These are phyloP conservation scores for Cymbopogon citratus DNA, from an alignment of 176 grass and related monocot genomes.

Conservation along the genomic window DNA sequence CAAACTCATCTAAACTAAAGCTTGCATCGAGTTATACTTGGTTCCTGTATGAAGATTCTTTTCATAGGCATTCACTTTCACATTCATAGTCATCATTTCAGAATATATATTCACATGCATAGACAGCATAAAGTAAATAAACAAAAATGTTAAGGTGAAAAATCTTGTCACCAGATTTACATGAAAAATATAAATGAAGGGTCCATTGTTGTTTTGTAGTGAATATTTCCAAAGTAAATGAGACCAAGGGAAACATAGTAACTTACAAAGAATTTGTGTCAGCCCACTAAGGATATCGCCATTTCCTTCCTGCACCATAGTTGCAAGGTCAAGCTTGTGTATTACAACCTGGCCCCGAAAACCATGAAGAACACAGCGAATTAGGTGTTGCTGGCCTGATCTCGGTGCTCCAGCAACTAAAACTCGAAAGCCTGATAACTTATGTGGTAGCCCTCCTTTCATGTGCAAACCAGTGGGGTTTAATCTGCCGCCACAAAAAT, in stretches of 20 bases:
- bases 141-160: not conserved
- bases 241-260: constrained; percentile 41
- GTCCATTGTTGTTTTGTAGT: not conserved
- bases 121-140: constrained; percentile 5
- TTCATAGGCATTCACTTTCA: constrained; percentile 12
- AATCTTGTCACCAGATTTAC: not conserved
- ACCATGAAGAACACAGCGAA: constrained; percentile 77
- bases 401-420: constrained; percentile 70
- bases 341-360: constrained; percentile 78
- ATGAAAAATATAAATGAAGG: not conserved
- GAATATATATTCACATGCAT: not conserved
- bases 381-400: constrained; percentile 82
- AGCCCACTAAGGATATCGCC: constrained; percentile 87
- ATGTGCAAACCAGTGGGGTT: constrained; percentile 31
- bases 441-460: constrained; percentile 44
- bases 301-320: constrained; percentile 86
- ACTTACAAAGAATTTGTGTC: constrained; percentile 90
- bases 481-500: constrained; percentile 40
- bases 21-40: not conserved
- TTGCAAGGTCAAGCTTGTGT: constrained; percentile 89
- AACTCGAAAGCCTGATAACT: constrained; percentile 68
- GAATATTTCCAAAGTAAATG: constrained; percentile 21
- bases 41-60: constrained; percentile 5
- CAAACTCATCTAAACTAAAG: not conserved
- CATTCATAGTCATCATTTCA: not conserved